Percentiles rank a stretch among this genome's conserved stretches.
Evolutionary conservation across 1,284 basidiomycete species (phyloP).

Genomic region (Peniophora sp.): DNA sequence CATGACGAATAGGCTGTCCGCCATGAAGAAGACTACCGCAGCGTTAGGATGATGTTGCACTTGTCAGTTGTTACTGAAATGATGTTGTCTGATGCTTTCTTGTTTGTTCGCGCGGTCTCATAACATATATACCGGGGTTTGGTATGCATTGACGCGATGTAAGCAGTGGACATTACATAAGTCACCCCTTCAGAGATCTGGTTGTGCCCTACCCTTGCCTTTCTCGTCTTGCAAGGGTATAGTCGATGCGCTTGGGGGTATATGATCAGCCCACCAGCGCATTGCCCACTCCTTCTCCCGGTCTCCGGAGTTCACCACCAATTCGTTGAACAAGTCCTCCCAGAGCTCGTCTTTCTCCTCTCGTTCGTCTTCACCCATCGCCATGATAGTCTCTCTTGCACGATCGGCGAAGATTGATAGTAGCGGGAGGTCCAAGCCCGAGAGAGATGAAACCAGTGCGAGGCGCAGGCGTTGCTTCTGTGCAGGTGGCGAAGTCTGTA

Average conservation of each 20-base stretch:
- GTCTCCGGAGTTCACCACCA: slow-evolving; percentile 56
- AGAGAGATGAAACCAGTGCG: slow-evolving; percentile 49
- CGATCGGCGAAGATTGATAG: slow-evolving; percentile 27
- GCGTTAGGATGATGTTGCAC: too few relatives aligned
- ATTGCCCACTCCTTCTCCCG: slow-evolving; percentile 56
- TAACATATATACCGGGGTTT: too few relatives aligned
- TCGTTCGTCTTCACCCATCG: slow-evolving; percentile 20
- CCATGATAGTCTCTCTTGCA: slow-evolving; percentile 39
- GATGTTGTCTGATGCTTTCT: too few relatives aligned
- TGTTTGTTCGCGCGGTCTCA: too few relatives aligned
- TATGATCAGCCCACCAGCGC: slow-evolving; percentile 55
- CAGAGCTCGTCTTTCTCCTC: slow-evolving; percentile 38
- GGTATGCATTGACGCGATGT: too few relatives aligned
- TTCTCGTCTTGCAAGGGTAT: not conserved
- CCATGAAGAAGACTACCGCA: slow-evolving; percentile 45
- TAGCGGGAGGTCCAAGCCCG: slow-evolving; percentile 46
- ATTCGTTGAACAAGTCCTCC: slow-evolving; percentile 48
- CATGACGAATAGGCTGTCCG: slow-evolving; percentile 51
- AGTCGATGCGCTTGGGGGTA: not conserved
- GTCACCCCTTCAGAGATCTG: not conserved
- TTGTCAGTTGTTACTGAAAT: too few relatives aligned
- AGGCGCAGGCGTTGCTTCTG: slow-evolving; percentile 47
- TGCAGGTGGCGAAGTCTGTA: slow-evolving; percentile 11
- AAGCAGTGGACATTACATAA: too few relatives aligned
- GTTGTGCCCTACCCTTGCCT: slow-evolving; percentile 3